These are phyloP conservation scores for Huntiella decipiens DNA, from an alignment of 2,329 filamentous ascomycete genomes.

Conservation along the genomic window DNA sequence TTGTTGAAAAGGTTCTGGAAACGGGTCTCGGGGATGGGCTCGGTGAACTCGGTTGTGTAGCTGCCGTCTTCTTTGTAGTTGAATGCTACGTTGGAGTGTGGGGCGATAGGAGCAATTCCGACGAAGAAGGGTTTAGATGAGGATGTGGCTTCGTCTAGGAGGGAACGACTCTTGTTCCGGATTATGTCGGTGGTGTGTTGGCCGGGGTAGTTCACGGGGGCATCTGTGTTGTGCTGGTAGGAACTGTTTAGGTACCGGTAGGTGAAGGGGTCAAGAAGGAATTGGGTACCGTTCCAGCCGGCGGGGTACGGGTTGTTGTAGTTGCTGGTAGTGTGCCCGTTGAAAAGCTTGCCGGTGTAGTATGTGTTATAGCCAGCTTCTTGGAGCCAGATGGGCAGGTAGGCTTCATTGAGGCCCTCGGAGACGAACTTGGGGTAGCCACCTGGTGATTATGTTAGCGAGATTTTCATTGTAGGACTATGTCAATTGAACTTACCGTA, in stretches of 20 bases:
- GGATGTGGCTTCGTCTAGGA: constrained; percentile 31
- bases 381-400: constrained; percentile 33
- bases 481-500: constrained; percentile 25
- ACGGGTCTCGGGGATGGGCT: constrained; percentile 25
- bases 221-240: constrained; percentile 39
- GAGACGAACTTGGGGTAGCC: constrained; percentile 31
- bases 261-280: constrained; percentile 46
- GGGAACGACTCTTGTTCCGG: constrained; percentile 28
- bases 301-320: constrained; percentile 31
- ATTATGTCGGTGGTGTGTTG: constrained; percentile 35
- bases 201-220: constrained; percentile 31
- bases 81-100: constrained; percentile 16
- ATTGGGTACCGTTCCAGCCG: constrained; percentile 36
- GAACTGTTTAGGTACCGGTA: constrained; percentile 49
- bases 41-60: constrained; percentile 17
- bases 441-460: constrained; percentile 13
- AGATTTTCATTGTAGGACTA: constrained; percentile 11
- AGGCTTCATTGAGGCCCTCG: constrained; percentile 29
- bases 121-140: constrained; percentile 35
- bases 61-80: constrained; percentile 13
- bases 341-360: constrained; percentile 37
- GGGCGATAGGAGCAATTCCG: constrained; percentile 28
- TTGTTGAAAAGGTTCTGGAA: constrained; percentile 42
- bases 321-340: constrained; percentile 28
- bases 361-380: constrained; percentile 31